Evolutionary conservation across 2,329 filamentous ascomycete genomes (phyloP).

Genomic region (Calonectria ilicicola): DNA sequence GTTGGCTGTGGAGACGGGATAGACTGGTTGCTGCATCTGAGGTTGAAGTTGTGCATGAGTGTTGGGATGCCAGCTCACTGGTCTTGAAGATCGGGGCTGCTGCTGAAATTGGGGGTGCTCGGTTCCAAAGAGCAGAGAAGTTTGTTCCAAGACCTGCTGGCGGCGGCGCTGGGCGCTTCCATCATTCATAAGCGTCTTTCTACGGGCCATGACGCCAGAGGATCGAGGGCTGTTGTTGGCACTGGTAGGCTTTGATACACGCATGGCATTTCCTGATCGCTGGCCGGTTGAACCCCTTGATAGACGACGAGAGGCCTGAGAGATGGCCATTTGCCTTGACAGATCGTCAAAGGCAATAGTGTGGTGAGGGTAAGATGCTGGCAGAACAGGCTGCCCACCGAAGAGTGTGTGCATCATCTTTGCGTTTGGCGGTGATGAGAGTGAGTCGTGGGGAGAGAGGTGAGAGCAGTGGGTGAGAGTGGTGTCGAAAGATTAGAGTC

Average conservation of each 20-base stretch:
- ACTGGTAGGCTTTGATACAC: slow-evolving; percentile 74
- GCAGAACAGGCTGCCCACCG: slow-evolving; percentile 42
- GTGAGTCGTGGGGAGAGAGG: background rate
- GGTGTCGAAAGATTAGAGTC: background rate
- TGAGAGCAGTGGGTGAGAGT: background rate
- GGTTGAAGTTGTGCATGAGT: slow-evolving; percentile 60
- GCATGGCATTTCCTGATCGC: slow-evolving; percentile 63
- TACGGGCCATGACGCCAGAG: slow-evolving; percentile 59
- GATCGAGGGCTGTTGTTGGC: slow-evolving; percentile 76
- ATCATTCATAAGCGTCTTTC: slow-evolving; percentile 69
- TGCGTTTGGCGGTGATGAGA: background rate
- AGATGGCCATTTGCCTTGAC: slow-evolving; percentile 62
- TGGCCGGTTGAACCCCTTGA: slow-evolving; percentile 64
- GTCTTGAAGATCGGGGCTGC: slow-evolving; percentile 60
- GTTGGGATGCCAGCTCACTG: slow-evolving; percentile 82
- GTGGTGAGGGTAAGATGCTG: slow-evolving; percentile 41
- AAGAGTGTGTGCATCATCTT: slow-evolving; percentile 50
- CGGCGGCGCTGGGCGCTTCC: slow-evolving; percentile 57
- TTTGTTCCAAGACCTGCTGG: slow-evolving; percentile 61
- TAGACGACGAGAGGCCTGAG: slow-evolving; percentile 59
- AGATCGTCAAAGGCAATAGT: slow-evolving; percentile 64
- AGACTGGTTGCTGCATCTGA: slow-evolving; percentile 52
- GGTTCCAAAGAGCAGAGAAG: slow-evolving; percentile 43
- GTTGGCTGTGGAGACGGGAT: slow-evolving; percentile 52
- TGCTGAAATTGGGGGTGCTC: slow-evolving; percentile 27